Evolutionary conservation across 257 asterid genomes (phyloP), one percentile per base, ranked within the genome.

Genomic region (Mentha longifolia): DNA sequence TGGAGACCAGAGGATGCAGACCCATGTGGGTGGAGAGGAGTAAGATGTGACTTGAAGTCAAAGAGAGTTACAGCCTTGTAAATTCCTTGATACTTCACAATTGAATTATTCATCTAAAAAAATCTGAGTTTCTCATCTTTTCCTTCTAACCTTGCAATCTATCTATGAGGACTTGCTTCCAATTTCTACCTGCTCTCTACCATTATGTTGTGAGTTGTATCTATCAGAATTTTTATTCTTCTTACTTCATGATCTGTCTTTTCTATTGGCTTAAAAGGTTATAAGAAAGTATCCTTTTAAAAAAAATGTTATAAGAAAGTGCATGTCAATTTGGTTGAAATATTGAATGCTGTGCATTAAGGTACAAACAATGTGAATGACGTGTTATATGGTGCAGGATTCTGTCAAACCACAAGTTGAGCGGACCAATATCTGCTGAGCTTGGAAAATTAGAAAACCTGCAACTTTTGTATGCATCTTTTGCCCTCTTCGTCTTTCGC

Each of bases 1-100:
- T 88, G 97, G 96, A 85, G 96, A 80, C 97, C 94, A 6, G 97
- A 91, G 82, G 96, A 91, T 46, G 83, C 75, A 60, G 87, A 91
- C 57, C 97, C 96, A 63, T 91, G 97, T 71, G 77, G 84, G 65
- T 91, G 97, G 97, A 88, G 77, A 80, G 97, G 97, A 82, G 86
- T 91, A 66, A 83, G 68, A 74, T 91, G 97, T 17, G 90, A 86
- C 77, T 76, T 77, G 22, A 91, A 91, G 80, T 85, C 94, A 17
- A 86, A 82, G 80, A 82, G 88, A 82, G 96, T 88, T 74, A 88
- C 83, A 77, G 83, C 92, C 41, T 83, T 91, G 97, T 88, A 82
- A 82, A 87, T 84, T 69, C 66, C 74, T 60, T 67, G 14, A 70
- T 25, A 56, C 65, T 74, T 70, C 62, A 66, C 60, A 70, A 64